These are phyloP conservation scores for Xylaria scruposa DNA, from an alignment of 495 filamentous ascomycete genomes.

Conservation along the genomic window DNA sequence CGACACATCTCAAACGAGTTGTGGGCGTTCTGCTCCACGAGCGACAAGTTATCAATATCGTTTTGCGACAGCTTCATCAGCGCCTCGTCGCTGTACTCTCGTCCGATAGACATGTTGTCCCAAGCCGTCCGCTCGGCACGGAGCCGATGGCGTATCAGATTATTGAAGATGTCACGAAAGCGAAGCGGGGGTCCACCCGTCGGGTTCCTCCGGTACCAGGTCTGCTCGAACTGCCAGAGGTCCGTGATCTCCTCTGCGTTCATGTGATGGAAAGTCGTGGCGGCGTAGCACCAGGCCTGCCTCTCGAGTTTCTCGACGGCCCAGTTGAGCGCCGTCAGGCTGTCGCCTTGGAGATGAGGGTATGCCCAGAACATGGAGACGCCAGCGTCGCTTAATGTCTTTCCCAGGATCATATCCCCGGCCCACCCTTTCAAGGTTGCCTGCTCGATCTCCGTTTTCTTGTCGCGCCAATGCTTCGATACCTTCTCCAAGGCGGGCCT, in stretches of 20 bases:
- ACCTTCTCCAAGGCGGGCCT: slow-evolving; percentile 49
- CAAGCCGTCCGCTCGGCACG: slow-evolving; percentile 41
- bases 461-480: slow-evolving; percentile 28
- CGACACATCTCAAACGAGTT: slow-evolving; percentile 40
- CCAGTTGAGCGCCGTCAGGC: slow-evolving; percentile 47
- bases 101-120: slow-evolving; percentile 31
- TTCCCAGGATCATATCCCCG: slow-evolving; percentile 56
- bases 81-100: slow-evolving; percentile 27
- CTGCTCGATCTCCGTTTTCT: slow-evolving; percentile 32
- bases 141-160: slow-evolving; percentile 38
- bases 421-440: slow-evolving; percentile 49
- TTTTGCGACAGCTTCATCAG: slow-evolving; percentile 18
- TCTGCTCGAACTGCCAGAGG: slow-evolving; percentile 53
- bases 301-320: slow-evolving; percentile 46
- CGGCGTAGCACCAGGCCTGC: slow-evolving; percentile 53
- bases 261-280: slow-evolving; percentile 55
- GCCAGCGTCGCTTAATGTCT: slow-evolving; percentile 46
- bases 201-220: slow-evolving; percentile 41
- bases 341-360: slow-evolving; percentile 43
- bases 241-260: slow-evolving; percentile 45
- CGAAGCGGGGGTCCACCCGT: slow-evolving; percentile 23
- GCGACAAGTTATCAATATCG: slow-evolving; percentile 40
- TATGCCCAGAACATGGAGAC: slow-evolving; percentile 53
- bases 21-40: slow-evolving; percentile 33
- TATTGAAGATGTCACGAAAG: slow-evolving; percentile 42